These are phyloP conservation scores for Saccharomycopsis selenospora DNA, from an alignment of 805 yeast genomes.

Conservation along the genomic window DNA sequence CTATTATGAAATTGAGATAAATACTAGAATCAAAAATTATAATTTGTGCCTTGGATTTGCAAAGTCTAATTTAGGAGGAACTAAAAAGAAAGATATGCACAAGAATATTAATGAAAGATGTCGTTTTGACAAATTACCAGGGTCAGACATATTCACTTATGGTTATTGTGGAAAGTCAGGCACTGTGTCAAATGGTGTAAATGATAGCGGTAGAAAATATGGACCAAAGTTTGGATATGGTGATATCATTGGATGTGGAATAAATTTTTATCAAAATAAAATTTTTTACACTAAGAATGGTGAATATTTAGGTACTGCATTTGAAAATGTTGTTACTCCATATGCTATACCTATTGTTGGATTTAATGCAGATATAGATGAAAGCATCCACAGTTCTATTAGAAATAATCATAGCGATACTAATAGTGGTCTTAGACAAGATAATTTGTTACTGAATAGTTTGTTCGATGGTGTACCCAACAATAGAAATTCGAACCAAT, in stretches of 20 bases:
- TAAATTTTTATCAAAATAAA: slow-evolving; percentile 54
- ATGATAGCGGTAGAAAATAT: slow-evolving; percentile 33
- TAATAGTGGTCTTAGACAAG: background rate
- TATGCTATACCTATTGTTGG: slow-evolving; percentile 43
- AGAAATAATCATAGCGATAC: background rate
- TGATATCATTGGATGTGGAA: slow-evolving; percentile 79
- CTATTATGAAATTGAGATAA: slow-evolving; percentile 18
- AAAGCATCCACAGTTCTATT: background rate
- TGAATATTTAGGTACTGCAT: slow-evolving; percentile 48
- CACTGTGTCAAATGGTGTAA: slow-evolving; percentile 31
- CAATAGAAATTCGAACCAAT: background rate
- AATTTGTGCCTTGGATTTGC: slow-evolving; percentile 18
- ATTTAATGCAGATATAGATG: slow-evolving; percentile 27
- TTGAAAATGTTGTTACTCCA: slow-evolving; percentile 35
- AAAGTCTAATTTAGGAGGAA: background rate
- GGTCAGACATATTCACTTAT: slow-evolving; percentile 41
- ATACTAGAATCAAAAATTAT: slow-evolving; percentile 12
- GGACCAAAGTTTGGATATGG: slow-evolving; percentile 43
- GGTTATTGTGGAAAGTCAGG: slow-evolving; percentile 52
- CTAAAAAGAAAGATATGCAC: background rate
- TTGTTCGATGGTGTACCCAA: too few relatives aligned
- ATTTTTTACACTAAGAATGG: slow-evolving; percentile 84
- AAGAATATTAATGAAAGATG: background rate
- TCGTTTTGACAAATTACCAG: slow-evolving; percentile 31
- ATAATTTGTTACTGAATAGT: too few relatives aligned